phyloP scores from a whole-genome alignment of 495 filamentous ascomycete species.

The Penicillium crystallinum region DNA sequence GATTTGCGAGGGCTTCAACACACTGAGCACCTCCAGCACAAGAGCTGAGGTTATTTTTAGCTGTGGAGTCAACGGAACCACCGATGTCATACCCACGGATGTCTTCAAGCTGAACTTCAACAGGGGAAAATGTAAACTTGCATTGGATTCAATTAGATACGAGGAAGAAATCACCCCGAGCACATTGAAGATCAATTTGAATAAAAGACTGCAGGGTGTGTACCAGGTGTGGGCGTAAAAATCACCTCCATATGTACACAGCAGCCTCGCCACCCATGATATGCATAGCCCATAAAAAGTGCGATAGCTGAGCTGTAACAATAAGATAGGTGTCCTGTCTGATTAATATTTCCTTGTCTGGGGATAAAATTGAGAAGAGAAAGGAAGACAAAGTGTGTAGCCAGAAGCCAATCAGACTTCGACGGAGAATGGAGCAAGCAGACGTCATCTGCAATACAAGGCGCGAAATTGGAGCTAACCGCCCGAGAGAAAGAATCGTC shows the following conservation, averaged over 20 bases:
- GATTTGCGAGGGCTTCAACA: no score
- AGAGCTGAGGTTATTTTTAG: not conserved
- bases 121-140: not conserved
- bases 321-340: no score
- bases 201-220: not conserved
- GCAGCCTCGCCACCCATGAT: not conserved
- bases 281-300: not conserved
- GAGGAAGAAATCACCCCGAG: not conserved
- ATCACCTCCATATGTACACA: no score
- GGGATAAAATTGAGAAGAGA: not conserved
- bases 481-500: not conserved
- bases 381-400: not conserved
- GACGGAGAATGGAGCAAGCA: not conserved
- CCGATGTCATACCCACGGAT: constrained; percentile 10
- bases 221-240: no score
- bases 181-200: not conserved
- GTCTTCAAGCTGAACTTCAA: not conserved
- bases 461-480: not conserved
- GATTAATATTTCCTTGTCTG: no score
- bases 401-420: not conserved
- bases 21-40: no score
- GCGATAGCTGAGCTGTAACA: not conserved
- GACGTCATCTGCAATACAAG: not conserved
- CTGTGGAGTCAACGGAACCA: constrained; percentile 8
- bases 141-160: not conserved